Percentiles rank a stretch among this genome's conserved stretches.
Conservation (phyloP, 2,329 filamentous ascomycete genomes). For the Alternaria metachromatica region DNA sequence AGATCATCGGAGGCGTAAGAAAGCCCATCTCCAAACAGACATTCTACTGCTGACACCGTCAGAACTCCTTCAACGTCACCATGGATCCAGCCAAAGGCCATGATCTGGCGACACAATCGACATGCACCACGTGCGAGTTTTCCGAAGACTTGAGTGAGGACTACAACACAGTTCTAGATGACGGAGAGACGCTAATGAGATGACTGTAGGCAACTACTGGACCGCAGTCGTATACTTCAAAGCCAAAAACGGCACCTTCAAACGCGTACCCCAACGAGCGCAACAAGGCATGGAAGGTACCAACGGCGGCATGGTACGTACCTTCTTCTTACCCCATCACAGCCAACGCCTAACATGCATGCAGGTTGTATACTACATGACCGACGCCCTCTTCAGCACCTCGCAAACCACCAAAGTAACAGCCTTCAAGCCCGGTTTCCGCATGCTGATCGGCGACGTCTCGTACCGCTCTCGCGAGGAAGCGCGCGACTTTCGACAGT, state of each 20-base stretch:
- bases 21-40: background rate
- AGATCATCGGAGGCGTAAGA: conserved; percentile 51
- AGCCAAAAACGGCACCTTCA: conserved; percentile 45
- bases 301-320: conserved; percentile 45
- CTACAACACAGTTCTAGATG: background rate
- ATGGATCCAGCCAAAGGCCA: conserved; percentile 45
- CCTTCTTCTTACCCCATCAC: background rate
- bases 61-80: conserved; percentile 56
- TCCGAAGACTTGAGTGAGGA: conserved; percentile 45
- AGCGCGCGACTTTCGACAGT: conserved; percentile 32
- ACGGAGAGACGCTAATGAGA: background rate
- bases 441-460: conserved; percentile 55
- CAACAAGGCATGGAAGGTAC: conserved; percentile 54
- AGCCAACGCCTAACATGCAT: background rate
- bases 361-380: conserved; percentile 56
- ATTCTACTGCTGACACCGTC: background rate
- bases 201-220: conserved; percentile 40
- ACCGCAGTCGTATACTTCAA: conserved; percentile 41
- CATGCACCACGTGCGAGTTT: conserved; percentile 55
- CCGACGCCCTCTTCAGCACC: conserved; percentile 44
- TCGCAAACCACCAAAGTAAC: conserved; percentile 47
- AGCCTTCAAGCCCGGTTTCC: conserved; percentile 53
- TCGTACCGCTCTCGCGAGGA: conserved; percentile 26
- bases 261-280: conserved; percentile 51
- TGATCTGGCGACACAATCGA: conserved; percentile 40